Evolutionary conservation across 805 yeast genomes (phyloP).

Genomic region (Yamadazyma tumulicola): DNA sequence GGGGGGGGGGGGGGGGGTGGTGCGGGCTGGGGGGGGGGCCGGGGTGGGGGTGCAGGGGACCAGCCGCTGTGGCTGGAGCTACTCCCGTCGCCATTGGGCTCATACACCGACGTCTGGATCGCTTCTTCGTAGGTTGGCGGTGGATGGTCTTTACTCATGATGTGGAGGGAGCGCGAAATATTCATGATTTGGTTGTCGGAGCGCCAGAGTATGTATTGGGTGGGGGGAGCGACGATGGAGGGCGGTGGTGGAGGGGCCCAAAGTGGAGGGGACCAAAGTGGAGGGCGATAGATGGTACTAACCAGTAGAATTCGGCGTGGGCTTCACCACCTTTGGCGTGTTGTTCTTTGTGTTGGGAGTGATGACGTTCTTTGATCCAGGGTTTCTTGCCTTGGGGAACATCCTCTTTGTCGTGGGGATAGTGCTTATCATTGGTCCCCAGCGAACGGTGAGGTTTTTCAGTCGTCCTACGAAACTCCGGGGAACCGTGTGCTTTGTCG

Average conservation of each 20-base stretch:
- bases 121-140: constrained; percentile 52
- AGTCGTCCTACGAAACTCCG: constrained; percentile 82
- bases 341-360: constrained; percentile 79
- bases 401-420: constrained; percentile 77
- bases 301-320: constrained; percentile 79
- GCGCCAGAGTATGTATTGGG: constrained; percentile 59
- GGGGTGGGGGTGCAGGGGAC: not conserved
- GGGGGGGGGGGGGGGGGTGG: no score
- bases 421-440: constrained; percentile 80
- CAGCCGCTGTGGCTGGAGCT: not conserved
- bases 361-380: constrained; percentile 81
- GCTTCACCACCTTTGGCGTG: constrained; percentile 82
- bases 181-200: constrained; percentile 71
- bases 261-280: not conserved
- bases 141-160: constrained; percentile 10
- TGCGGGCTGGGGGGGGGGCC: no score
- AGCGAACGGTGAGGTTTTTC: constrained; percentile 77
- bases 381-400: constrained; percentile 87
- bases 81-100: not conserved
- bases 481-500: constrained; percentile 74
- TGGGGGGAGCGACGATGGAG: not conserved
- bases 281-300: constrained; percentile 14
- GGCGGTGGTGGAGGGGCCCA: not conserved
- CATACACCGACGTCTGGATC: constrained; percentile 12
- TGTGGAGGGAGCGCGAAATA: not conserved